Base-by-base conservation (phyloP, 208 protist genomes). In the Jaenimonas drosophilae region DNA sequence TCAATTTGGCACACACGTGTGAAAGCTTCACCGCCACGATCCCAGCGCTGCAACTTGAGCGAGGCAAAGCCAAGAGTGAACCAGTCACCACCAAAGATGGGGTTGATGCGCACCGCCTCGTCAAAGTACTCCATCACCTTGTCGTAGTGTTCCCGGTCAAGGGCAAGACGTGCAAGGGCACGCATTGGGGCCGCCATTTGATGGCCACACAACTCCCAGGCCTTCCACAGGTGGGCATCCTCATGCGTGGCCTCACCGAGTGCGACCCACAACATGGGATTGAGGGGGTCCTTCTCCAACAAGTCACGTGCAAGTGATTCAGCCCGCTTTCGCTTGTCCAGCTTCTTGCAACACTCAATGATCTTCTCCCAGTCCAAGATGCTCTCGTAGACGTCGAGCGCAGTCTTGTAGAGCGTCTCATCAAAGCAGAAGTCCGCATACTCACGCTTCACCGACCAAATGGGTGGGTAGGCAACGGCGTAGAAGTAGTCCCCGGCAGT, bases 41-140 rank as follows among this genome's bases (percentile, higher is more conserved):
- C 46, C 64, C 76, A 84, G 20, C 77, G 51, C 50, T 80, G 43
- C 43, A 85, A 54, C 26, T 71, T 64, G 54, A 95, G 75, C 9
- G 77, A 64, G 3, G 84, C 78, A 52, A 80, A 95, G 21, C 88
- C 91, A 1, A 94, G 67, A 0, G 83, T 64, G 48, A 96, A 96
- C 88, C 91, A 96, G 64, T 95, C 79, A 2, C 74, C 85, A 20
- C 84, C 87, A 59, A 91, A 95, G 1, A 95, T 59, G 7, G 85
- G 84, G 64, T 93, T 95, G 29, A 96, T 57, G 17, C 52, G 43
- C 11, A 95, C 74, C 0, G 83, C 82, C 24, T 74, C 62, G 60
- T 95, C 86, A 62, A 96, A 96, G 60, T 82, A 91, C 43, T 88
- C 57, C 21, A 95, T 64, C 1, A 90, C 86, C 37, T 91, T 69